Evolutionary conservation across 2,329 filamentous ascomycete genomes (phyloP), one percentile per base, ranked within the genome.

Genomic region (Paecilomyces variotii): DNA sequence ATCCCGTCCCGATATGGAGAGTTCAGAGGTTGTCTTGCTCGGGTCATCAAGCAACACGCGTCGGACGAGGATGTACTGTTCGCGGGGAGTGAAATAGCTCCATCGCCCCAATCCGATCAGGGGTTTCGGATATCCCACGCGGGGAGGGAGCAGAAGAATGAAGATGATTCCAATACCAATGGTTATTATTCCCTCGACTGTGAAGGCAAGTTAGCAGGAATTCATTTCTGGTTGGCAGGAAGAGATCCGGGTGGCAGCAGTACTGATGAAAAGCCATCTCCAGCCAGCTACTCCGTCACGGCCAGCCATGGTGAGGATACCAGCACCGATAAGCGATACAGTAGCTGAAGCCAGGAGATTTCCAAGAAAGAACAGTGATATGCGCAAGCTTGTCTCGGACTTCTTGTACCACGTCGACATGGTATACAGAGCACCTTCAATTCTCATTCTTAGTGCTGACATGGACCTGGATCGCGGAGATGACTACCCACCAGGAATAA

Each of bases 321-420:
- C 74, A 11, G 71, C 74, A 0, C 71, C 73, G 35, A 76, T 74
- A 11, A 76, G 60, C 55, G 69, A 71, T 0, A 68, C 68, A 0
- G 73, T 76, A 0, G 78, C 79, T 19, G 75, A 74, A 4, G 80
- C 81, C 14, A 82, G 73, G 65, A 82, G 77, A 63, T 82, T 82
- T 10, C 82, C 82, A 58, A 84, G 80, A 70, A 80, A 84, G 68
- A 84, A 84, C 34, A 83, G 65, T 65, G 79, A 80, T 54, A 82
- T 76, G 7, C 81, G 76, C 60, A 82, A 79, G 57, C 78, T 79
- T 0, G 78, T 79, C 65, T 84, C 82, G 2, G 73, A 71, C 2
- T 75, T 75, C 0, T 79, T 82, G 66, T 84, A 84, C 81, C 81
- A 84, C 0, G 78, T 80, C 0, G 80, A 82, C 1, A 84, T 69